Conservation (phyloP, 306 rosid genomes). For the Dryas octopetala region DNA sequence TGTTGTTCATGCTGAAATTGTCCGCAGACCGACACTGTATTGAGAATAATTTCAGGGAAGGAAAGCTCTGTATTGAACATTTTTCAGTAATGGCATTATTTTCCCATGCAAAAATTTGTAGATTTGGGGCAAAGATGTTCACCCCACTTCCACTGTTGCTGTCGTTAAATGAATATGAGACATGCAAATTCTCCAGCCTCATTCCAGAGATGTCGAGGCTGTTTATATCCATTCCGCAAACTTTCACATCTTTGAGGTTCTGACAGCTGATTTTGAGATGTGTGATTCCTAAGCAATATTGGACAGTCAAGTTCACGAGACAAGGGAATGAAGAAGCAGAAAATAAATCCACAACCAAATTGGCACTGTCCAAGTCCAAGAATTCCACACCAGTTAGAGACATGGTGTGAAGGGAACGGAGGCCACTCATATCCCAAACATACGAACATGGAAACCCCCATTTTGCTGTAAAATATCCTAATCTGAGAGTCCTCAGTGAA, state of each 20-base stretch:
- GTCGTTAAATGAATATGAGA: neutral
- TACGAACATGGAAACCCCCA: neutral
- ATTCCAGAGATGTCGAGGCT: slow-evolving; percentile 1
- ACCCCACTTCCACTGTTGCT: neutral
- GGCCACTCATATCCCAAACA: too few relatives aligned
- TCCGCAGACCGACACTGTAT: too few relatives aligned
- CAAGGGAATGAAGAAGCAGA: neutral
- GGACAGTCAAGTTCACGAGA: neutral
- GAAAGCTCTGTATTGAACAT: neutral
- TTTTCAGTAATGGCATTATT: neutral
- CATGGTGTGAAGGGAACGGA: neutral
- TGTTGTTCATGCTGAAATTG: too few relatives aligned
- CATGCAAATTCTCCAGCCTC: neutral
- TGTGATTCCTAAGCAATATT: neutral
- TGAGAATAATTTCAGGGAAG: neutral
- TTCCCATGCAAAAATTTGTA: neutral
- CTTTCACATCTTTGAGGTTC: neutral
- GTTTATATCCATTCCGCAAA: neutral
- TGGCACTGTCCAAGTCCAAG: too few relatives aligned
- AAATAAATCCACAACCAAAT: neutral
- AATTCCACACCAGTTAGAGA: neutral
- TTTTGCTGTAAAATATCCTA: neutral
- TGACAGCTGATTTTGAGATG: slow-evolving; percentile 4
- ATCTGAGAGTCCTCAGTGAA: neutral
- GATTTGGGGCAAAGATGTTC: slow-evolving; percentile 1